A percentile compares a stretch with the other conserved stretches of the same genome.
These are phyloP conservation scores for Boehmeria nivea DNA, from an alignment of 306 rosid species.

Conservation along the genomic window DNA sequence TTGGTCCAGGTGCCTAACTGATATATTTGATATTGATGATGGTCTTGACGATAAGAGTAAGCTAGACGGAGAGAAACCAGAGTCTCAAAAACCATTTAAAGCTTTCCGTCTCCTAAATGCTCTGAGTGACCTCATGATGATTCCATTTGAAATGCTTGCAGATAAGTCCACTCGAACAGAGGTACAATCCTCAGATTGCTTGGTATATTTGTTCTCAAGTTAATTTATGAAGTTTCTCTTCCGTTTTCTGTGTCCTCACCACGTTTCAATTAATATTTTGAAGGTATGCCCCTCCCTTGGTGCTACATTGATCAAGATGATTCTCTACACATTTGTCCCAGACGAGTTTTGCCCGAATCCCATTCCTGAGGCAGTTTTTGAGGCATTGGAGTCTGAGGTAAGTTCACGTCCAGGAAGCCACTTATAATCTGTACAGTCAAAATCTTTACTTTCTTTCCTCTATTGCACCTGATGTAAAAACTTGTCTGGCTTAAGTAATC, in stretches of 20 bases:
- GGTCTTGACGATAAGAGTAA: constrained; percentile 37
- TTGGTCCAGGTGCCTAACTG: constrained; percentile 89
- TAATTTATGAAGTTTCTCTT: background rate
- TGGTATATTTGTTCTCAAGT: background rate
- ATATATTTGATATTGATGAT: constrained; percentile 76
- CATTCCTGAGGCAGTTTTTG: constrained; percentile 52
- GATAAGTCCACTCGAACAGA: constrained; percentile 58
- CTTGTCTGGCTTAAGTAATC: background rate
- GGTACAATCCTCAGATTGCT: constrained; percentile 34
- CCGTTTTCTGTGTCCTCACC: background rate
- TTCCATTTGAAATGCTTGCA: constrained; percentile 73
- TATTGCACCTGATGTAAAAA: background rate
- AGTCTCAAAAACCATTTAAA: constrained; percentile 50
- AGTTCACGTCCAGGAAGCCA: constrained; percentile 5
- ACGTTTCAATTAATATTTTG: background rate
- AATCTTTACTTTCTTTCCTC: constrained; percentile 11
- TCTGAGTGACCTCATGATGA: constrained; percentile 90
- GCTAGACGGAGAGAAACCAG: constrained; percentile 25
- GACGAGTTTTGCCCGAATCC: constrained; percentile 85
- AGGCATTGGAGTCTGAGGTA: constrained; percentile 63
- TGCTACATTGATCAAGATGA: constrained; percentile 53
- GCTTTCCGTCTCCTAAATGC: constrained; percentile 69
- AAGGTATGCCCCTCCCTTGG: constrained; percentile 80
- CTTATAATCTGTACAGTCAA: too few species aligned
- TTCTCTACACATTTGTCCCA: constrained; percentile 69